These are phyloP conservation scores for Sisymbrium irio DNA, from an alignment of 345 rosid species.

Conservation along the genomic window DNA sequence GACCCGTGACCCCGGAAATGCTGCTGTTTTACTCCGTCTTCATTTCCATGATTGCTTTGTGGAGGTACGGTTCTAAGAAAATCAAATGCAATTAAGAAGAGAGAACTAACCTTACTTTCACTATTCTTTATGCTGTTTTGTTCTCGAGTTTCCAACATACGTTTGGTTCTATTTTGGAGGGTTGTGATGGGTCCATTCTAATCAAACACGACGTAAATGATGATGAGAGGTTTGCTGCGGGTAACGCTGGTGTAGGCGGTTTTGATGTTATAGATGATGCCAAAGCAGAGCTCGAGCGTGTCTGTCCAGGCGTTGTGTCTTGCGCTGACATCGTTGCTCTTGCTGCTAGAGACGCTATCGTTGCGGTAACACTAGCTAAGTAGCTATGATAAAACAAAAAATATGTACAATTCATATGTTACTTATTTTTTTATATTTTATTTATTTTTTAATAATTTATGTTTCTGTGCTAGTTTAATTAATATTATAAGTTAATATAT, in stretches of 20 bases:
- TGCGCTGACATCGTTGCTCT: slow-evolving; percentile 61
- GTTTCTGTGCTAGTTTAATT: too few relatives aligned
- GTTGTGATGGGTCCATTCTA: slow-evolving; percentile 68
- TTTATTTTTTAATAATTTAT: too few relatives aligned
- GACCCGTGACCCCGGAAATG: slow-evolving; percentile 35
- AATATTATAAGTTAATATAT: too few relatives aligned
- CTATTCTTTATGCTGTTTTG: background rate
- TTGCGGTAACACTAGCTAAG: slow-evolving; percentile 35
- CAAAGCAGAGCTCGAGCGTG: slow-evolving; percentile 44
- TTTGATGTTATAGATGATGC: slow-evolving; percentile 47
- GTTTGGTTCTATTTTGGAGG: slow-evolving; percentile 35
- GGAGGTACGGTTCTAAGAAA: slow-evolving; percentile 34
- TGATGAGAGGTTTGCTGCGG: slow-evolving; percentile 40
- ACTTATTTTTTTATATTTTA: too few relatives aligned
- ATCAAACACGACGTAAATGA: slow-evolving; percentile 29
- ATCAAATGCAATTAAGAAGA: background rate
- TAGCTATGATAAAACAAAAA: background rate
- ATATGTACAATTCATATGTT: too few relatives aligned
- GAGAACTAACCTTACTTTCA: background rate
- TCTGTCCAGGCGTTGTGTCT: slow-evolving; percentile 61
- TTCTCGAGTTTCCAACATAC: background rate
- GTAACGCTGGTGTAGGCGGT: slow-evolving; percentile 46
- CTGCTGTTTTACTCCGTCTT: slow-evolving; percentile 55
- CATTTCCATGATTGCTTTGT: slow-evolving; percentile 77
- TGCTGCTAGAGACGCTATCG: slow-evolving; percentile 59